Base-by-base conservation (phyloP, 768 basidiomycete genomes). In the Collybiopsis confluens region DNA sequence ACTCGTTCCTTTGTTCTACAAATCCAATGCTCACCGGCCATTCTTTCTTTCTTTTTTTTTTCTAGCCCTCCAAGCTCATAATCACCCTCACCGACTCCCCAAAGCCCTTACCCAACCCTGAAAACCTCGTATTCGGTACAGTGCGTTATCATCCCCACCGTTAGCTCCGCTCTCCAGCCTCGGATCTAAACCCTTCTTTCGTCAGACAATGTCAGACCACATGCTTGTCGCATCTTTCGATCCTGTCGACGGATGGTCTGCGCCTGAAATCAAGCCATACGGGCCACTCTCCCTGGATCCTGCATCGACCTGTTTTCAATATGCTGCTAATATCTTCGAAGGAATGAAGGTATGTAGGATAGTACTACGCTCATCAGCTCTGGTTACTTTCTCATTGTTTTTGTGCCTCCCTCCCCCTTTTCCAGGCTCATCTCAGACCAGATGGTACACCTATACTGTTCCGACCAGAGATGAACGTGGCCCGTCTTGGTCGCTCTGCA, bases 381-480 rank as follows among this genome's bases (percentile, higher is more conserved):
- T 2, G 26, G 10, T 26, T n/a, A n/a, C n/a, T n/a, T n/a, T n/a
- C n/a, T n/a, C n/a, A n/a, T n/a, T n/a, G n/a, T n/a, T n/a, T n/a
- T n/a, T n/a, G n/a, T n/a, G n/a, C n/a, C n/a, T n/a, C n/a, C n/a
- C n/a, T n/a, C n/a, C n/a, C n/a, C n/a, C n/a, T n/a, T n/a, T n/a
- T n/a, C n/a, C n/a, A 88, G 85, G 88, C 90, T 0, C 88, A 88
- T 65, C 54, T 80, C 1, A 84, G 82, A 10, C 78, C 82, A 18
- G 76, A 89, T 54, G 92, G 91, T 1, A 79, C 80, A 45, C 77
- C 84, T 1, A 75, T 88, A 5, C 69, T 96, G 37, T 97, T 97
- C 75, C 75, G 93, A 33, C 92, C 93, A 0, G 76, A 89, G 26
- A 70, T 80, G 66, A 96, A 96, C 67, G 92, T 95, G 90, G 79